Base-by-base conservation (phyloP, 495 filamentous ascomycete genomes). In the Hypoxylon perforatum region DNA sequence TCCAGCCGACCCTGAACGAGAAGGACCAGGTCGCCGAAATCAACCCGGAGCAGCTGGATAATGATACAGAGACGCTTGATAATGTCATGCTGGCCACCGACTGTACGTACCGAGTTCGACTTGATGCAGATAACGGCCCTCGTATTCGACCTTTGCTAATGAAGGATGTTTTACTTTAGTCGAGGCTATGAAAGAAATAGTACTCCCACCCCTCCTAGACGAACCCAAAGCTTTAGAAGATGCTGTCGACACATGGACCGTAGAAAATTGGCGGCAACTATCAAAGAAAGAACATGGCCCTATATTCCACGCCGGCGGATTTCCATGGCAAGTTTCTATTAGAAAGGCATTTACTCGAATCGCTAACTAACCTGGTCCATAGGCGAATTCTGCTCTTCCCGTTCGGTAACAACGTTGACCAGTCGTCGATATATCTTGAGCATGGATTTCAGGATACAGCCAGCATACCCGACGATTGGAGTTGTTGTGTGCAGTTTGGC, bases 301-400 rank as follows among this genome's bases (percentile, higher is more conserved):
- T 0, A 76, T 87, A 52, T 98, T 99, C 77, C 74, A 93, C 57
- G 93, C 91, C 62, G 95, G 90, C 38, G 93, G 90, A 33, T 89
- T 85, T 75, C 94, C 94, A 76, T 99, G 96, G 92, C 93, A 77
- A 72, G 88, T 80, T 51, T 17, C 9, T 36, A 21, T 58, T 19
- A 4, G 10, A 36, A 2, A 17, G 46, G 12, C 48, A 44, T 25
- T 19, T 18, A 21, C n/a, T 10, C 42, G 19, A n/a, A 18, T 44
- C 47, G 22, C 54, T 42, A 44, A 38, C 68, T 52, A 53, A 36
- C 63, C 33, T 51, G 17, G 36, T 17, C 33, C 18, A 41, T 69
- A 94, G 91, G 94, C 91, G 93, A 65, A 89, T 98, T 71, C 87
- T 99, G 19, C 92, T 98, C 67, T 99, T 97, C 73, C 95, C 95